These are phyloP conservation scores for Russula brevipes DNA, from an alignment of 768 basidiomycete species.

Conservation along the genomic window DNA sequence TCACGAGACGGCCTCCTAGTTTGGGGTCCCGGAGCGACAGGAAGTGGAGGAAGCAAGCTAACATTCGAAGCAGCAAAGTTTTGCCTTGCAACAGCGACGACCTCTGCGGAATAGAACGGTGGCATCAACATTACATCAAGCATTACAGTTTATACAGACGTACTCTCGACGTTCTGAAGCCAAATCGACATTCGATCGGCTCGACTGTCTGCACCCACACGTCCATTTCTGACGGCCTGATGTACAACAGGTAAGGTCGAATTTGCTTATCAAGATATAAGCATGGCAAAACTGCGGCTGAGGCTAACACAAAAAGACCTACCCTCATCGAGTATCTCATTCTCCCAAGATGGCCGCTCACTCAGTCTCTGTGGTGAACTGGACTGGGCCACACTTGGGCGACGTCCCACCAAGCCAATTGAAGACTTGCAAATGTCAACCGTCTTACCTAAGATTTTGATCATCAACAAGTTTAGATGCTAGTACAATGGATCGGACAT, in stretches of 20 bases:
- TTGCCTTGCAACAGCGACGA: constrained; percentile 75
- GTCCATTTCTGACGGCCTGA: constrained; percentile 50
- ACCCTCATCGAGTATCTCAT: constrained; percentile 43
- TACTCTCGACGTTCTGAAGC: constrained; percentile 82
- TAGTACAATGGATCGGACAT: constrained; percentile 19
- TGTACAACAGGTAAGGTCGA: constrained; percentile 51
- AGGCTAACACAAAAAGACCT: constrained; percentile 3
- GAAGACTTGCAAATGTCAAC: constrained; percentile 64
- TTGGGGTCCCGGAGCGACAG: constrained; percentile 40
- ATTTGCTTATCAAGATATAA: constrained; percentile 33
- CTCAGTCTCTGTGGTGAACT: constrained; percentile 28
- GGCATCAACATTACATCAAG: not conserved
- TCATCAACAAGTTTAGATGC: not conserved
- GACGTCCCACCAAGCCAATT: constrained; percentile 24
- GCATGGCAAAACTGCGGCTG: not conserved
- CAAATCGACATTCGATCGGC: constrained; percentile 72
- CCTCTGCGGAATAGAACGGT: constrained; percentile 43
- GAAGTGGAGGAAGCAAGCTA: constrained; percentile 55
- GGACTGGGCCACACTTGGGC: not conserved
- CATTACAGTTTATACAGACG: constrained; percentile 30
- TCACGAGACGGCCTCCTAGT: constrained; percentile 40
- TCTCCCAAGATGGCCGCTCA: constrained; percentile 45
- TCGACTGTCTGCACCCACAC: constrained; percentile 47
- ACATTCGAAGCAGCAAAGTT: constrained; percentile 55
- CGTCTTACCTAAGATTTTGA: constrained; percentile 51